Evolutionary conservation across 371 early-diverging fungal genomes (phyloP).

Genomic region (Mortierella sp.): DNA sequence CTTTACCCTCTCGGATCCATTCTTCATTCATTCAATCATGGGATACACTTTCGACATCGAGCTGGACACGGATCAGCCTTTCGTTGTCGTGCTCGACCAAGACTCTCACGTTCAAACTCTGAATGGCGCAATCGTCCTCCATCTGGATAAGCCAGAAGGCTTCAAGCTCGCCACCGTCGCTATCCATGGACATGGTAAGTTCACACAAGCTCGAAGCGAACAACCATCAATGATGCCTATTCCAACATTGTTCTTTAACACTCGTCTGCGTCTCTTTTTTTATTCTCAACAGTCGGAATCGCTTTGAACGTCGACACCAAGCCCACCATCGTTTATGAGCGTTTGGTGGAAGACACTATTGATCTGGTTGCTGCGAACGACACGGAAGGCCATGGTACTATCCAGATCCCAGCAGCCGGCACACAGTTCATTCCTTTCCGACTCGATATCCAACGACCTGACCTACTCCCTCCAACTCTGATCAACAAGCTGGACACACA

Average conservation of each 20-base stretch:
- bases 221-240: background rate
- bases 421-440: conserved; percentile 45
- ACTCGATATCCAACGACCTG: conserved; percentile 28
- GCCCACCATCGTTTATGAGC: conserved; percentile 28
- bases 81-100: conserved; percentile 22
- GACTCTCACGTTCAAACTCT: conserved; percentile 14
- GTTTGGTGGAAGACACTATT: conserved; percentile 8
- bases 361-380: conserved; percentile 50
- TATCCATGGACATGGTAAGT: conserved; percentile 38
- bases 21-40: conserved; percentile 13
- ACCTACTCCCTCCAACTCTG: conserved; percentile 35
- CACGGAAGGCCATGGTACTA: conserved; percentile 29
- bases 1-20: background rate
- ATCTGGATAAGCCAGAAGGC: conserved; percentile 22
- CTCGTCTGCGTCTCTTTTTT: background rate
- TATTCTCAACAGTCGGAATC: conserved; percentile 27
- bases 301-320: conserved; percentile 28
- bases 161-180: conserved; percentile 34
- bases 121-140: conserved; percentile 26
- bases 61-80: conserved; percentile 28
- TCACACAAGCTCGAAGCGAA: background rate
- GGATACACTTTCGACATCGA: conserved; percentile 41
- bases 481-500: conserved; percentile 46
- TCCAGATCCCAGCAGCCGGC: conserved; percentile 24
- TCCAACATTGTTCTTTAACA: no score